Percentiles rank a stretch among this genome's conserved stretches.
Conservation (phyloP, 306 rosid genomes). For the Oxytropis ochrocephala region DNA sequence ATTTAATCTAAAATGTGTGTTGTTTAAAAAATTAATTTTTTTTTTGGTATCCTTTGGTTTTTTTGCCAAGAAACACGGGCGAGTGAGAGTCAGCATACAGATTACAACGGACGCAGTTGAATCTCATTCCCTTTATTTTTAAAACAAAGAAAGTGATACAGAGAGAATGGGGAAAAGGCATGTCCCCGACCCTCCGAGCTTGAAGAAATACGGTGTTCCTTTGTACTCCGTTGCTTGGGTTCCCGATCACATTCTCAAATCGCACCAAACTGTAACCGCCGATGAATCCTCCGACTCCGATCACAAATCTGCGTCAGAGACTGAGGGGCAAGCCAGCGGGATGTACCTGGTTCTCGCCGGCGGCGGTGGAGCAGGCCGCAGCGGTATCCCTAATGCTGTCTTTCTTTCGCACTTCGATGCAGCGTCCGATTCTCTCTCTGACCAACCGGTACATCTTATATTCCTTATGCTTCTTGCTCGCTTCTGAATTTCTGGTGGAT, state of each 20-base stretch:
- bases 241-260: constrained; percentile 30
- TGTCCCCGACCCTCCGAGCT: constrained; percentile 34
- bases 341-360: constrained; percentile 57
- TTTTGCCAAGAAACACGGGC: too few relatives aligned
- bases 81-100: background rate
- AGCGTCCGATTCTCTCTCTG: constrained; percentile 50
- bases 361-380: constrained; percentile 86
- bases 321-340: background rate
- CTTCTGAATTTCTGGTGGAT: constrained; percentile 3
- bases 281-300: constrained; percentile 29
- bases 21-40: too few relatives aligned
- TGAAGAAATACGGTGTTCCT: constrained; percentile 78
- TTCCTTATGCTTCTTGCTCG: background rate
- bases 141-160: background rate
- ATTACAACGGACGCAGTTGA: background rate
- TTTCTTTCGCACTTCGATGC: constrained; percentile 50
- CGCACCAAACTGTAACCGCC: constrained; percentile 16
- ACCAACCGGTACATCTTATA: constrained; percentile 51
- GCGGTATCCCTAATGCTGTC: constrained; percentile 77
- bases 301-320: constrained; percentile 9
- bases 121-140: background rate
- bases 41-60: too few relatives aligned
- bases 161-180: constrained; percentile 27
- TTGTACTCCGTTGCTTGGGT: constrained; percentile 70
- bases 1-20: too few relatives aligned